Evolutionary conservation across 495 filamentous ascomycete genomes (phyloP).

Genomic region (Hypoxylon fragiforme): DNA sequence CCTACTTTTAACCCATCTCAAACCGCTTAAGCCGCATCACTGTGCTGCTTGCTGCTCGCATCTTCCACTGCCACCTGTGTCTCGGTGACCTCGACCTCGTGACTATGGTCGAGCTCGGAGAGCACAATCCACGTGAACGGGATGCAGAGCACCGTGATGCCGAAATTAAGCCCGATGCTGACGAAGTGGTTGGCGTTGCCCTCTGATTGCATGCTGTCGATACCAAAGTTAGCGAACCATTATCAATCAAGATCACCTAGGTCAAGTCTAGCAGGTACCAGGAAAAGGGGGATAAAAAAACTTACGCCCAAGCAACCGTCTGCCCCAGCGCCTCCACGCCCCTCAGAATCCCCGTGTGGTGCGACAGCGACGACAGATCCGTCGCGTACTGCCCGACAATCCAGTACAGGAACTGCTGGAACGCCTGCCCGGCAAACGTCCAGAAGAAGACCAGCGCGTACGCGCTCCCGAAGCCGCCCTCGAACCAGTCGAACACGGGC

Average conservation of each 20-base stretch:
- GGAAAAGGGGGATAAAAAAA: conserved; percentile 7
- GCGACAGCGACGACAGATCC: conserved; percentile 33
- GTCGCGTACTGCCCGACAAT: conserved; percentile 39
- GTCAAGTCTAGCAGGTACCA: no score
- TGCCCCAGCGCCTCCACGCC: conserved; percentile 40
- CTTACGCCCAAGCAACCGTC: conserved; percentile 42
- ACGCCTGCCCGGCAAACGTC: conserved; percentile 41
- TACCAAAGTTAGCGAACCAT: not conserved
- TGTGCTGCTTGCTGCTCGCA: conserved; percentile 6
- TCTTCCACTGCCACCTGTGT: not conserved
- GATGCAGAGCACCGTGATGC: conserved; percentile 37
- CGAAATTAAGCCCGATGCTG: conserved; percentile 41
- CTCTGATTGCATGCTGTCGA: conserved; percentile 41
- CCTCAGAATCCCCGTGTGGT: conserved; percentile 37
- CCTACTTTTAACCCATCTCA: no score
- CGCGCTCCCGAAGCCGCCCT: conserved; percentile 33
- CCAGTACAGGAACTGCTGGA: conserved; percentile 42
- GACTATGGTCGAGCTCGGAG: conserved; percentile 32
- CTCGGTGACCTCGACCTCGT: conserved; percentile 28
- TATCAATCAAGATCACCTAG: no score
- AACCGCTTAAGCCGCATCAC: not conserved
- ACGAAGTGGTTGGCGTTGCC: conserved; percentile 39
- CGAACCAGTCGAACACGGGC: conserved; percentile 40
- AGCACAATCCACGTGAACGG: conserved; percentile 41
- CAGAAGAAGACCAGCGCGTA: conserved; percentile 42